Evolutionary conservation across 148 eudicot species (phyloP), one percentile per base, ranked within the genome.

Genomic region (Pouteria glomerata): DNA sequence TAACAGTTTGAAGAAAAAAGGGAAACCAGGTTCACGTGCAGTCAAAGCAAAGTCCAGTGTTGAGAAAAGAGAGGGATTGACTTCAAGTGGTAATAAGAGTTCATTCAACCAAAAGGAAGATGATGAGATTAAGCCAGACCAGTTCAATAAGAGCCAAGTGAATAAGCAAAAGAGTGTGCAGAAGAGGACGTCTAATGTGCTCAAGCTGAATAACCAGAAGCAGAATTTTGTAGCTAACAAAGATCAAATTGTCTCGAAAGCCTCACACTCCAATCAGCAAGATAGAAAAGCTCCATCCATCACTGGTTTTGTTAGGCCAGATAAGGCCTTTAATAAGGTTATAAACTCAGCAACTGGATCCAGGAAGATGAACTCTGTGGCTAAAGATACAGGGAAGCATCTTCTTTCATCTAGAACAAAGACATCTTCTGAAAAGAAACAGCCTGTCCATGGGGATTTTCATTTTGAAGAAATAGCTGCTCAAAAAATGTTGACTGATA

Each of bases 121-220:
- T 71, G 89, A 72, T 62, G 81, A 82, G 64, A 78, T 71, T 64
- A 81, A 75, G 64, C 48, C 62, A 29, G 79, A 70, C n/a, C n/a
- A n/a, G 63, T 58, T 35, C 48, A 65, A 50, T 59, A 82, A 71
- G 61, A 81, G 78, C 59, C 82, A 82, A 51, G 10, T 80, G 61
- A 82, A 57, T 69, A 56, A 57, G 48, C 90, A 77, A 72, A 83
- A 81, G 71, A 74, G 41, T 63, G 78, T 72, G 72, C 85, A 82
- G 52, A 87, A 61, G 63, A 85, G 80, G 76, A 74, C 76, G 42
- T 68, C 84, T 66, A 82, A 83, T 74, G 85, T 79, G 42, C 90
- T 83, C 42, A 85, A 81, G 71, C 90, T 77, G 74, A 95, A 89
- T 71, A 84, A 80, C 64, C 96, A 91, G 73, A 95, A 91, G 90